Evolutionary conservation across 768 basidiomycete genomes (phyloP).

Genomic region (Termitomyces sp.): DNA sequence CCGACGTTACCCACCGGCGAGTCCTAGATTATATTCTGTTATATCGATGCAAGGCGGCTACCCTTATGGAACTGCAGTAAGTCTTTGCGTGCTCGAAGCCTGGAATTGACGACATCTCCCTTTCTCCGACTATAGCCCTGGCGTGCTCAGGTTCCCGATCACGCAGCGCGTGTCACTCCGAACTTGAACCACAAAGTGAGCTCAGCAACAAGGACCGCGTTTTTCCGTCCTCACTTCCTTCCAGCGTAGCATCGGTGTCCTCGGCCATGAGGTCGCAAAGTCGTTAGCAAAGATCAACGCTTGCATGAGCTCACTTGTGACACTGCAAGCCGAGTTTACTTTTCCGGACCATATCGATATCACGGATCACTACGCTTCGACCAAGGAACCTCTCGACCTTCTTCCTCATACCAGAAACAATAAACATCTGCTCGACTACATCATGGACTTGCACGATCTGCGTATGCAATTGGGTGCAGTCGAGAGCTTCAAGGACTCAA

Average conservation of each 20-base stretch:
- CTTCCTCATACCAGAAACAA: conserved; percentile 2
- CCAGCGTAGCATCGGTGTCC: neutral
- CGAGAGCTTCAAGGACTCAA: neutral
- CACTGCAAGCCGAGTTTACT: neutral
- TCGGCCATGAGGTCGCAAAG: neutral
- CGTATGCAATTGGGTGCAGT: neutral
- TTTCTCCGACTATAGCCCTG: neutral
- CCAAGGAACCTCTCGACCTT: neutral
- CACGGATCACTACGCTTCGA: neutral
- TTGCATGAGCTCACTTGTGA: neutral
- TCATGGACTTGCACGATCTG: neutral
- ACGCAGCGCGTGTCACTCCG: neutral
- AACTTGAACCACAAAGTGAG: conserved; percentile 1
- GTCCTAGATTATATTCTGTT: neutral
- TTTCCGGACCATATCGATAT: conserved; percentile 4
- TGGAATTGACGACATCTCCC: neutral
- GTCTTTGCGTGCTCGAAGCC: neutral
- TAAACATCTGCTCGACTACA: neutral
- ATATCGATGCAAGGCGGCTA: neutral
- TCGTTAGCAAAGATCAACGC: neutral
- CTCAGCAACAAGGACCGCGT: no score
- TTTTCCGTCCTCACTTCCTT: neutral
- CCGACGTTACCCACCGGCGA: neutral
- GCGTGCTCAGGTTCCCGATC: neutral
- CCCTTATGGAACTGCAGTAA: neutral